phyloP scores from a whole-genome alignment of 164 flowering plant genomes.

The Euptelea pleiosperma region DNA sequence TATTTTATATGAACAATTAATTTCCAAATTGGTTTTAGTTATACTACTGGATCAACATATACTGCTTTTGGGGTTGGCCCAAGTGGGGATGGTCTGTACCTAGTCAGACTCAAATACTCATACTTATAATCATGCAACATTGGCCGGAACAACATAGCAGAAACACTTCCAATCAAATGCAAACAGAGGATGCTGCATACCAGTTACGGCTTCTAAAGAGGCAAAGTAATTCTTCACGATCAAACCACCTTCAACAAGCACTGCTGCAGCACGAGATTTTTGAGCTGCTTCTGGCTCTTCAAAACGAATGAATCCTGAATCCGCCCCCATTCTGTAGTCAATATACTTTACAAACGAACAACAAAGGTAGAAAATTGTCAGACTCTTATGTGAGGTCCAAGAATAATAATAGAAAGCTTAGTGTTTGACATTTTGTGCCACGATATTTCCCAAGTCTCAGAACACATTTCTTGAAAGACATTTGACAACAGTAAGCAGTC shows the following conservation, averaged over 20 bases:
- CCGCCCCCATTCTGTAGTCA: constrained; percentile 76
- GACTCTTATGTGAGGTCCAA: not conserved
- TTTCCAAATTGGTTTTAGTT: no score
- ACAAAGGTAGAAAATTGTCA: constrained; percentile 5
- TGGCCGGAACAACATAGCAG: no score
- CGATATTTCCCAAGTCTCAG: no score
- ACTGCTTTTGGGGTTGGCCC: no score
- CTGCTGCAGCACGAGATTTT: constrained; percentile 94
- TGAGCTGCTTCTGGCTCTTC: constrained; percentile 78
- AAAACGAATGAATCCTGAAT: constrained; percentile 78
- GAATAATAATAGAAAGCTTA: not conserved
- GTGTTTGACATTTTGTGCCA: no score
- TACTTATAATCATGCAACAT: no score
- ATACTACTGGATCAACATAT: no score
- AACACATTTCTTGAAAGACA: no score
- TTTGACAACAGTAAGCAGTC: no score
- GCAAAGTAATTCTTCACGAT: constrained; percentile 69
- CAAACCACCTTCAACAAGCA: constrained; percentile 66
- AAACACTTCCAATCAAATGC: not conserved
- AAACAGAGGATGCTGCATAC: constrained; percentile 34
- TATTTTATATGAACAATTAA: no score
- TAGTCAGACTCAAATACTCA: no score
- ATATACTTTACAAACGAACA: constrained; percentile 44
- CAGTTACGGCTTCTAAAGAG: constrained; percentile 71
- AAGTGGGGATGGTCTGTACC: no score